Evolutionary conservation across 1,139 yeast genomes (phyloP).

Genomic region (Tardiomyces digboiensis): DNA sequence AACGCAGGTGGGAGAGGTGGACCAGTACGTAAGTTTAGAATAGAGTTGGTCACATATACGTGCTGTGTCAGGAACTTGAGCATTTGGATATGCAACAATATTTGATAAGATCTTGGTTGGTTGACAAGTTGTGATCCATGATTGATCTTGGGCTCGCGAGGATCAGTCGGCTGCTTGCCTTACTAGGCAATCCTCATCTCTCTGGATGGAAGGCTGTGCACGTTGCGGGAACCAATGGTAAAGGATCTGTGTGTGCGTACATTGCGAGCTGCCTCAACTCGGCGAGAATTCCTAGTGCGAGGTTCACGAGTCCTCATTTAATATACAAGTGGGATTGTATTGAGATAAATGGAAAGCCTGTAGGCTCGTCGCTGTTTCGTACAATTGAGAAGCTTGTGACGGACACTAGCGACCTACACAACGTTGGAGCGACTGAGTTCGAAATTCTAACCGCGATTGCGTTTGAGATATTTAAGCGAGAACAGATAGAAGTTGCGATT

Average conservation of each 20-base stretch:
- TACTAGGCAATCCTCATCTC: constrained; percentile 61
- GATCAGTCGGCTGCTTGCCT: constrained; percentile 42
- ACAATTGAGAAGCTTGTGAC: constrained; percentile 34
- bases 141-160: constrained; percentile 63
- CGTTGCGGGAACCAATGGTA: constrained; percentile 92
- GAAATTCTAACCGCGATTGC: constrained; percentile 82
- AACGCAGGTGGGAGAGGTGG: neutral
- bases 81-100: no score
- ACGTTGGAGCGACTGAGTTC: constrained; percentile 72
- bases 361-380: constrained; percentile 39
- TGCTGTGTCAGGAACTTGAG: no score
- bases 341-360: constrained; percentile 49
- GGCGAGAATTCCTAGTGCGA: constrained; percentile 49
- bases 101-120: neutral
- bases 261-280: constrained; percentile 50
- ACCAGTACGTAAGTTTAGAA: neutral
- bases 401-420: constrained; percentile 27
- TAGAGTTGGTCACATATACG: neutral
- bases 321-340: constrained; percentile 67
- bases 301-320: constrained; percentile 84
- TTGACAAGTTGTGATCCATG: no score
- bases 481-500: constrained; percentile 59
- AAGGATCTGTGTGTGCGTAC: constrained; percentile 84
- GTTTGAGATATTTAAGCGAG: constrained; percentile 54
- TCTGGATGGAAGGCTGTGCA: constrained; percentile 52